These are phyloP conservation scores for Cucurbitaria berberidis DNA, from an alignment of 2,329 filamentous ascomycete genomes.

Conservation along the genomic window DNA sequence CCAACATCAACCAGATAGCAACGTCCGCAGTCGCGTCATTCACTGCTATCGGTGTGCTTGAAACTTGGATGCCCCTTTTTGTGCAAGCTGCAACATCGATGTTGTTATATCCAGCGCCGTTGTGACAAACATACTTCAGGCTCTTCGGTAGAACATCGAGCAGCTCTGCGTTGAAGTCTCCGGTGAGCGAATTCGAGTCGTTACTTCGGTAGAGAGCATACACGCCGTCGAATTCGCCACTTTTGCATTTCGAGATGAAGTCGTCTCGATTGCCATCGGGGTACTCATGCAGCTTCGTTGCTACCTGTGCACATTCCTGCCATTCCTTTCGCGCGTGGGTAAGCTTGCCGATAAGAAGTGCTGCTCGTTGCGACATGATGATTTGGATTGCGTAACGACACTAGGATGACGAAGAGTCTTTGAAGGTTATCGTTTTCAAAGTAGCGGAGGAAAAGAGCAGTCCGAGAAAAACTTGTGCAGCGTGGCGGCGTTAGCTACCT, in stretches of 20 bases:
- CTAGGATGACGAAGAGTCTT: not conserved
- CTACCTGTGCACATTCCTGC: slow-evolving; percentile 46
- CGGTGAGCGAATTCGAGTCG: slow-evolving; percentile 58
- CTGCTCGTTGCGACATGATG: slow-evolving; percentile 44
- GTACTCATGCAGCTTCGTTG: slow-evolving; percentile 57
- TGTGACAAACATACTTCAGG: slow-evolving; percentile 55
- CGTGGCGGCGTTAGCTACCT: slow-evolving; percentile 24
- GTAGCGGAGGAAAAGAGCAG: not conserved
- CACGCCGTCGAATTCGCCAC: slow-evolving; percentile 62
- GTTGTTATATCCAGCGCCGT: slow-evolving; percentile 66
- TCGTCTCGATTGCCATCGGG: slow-evolving; percentile 59
- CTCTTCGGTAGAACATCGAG: slow-evolving; percentile 50
- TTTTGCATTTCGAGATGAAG: slow-evolving; percentile 61
- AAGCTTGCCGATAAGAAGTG: slow-evolving; percentile 55
- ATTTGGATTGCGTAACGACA: not conserved
- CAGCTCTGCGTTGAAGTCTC: slow-evolving; percentile 55
- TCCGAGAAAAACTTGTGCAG: slow-evolving; percentile 4
- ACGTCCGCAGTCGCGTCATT: slow-evolving; percentile 60
- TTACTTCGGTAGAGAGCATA: slow-evolving; percentile 66
- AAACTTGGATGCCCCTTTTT: slow-evolving; percentile 52
- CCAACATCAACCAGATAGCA: slow-evolving; percentile 59
- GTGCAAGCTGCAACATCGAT: slow-evolving; percentile 63
- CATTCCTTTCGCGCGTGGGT: slow-evolving; percentile 55
- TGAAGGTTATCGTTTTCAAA: not conserved
- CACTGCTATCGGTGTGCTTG: slow-evolving; percentile 56